phyloP scores from a whole-genome alignment of 192 early-diverging fungal species.

The Coemansia sp. region DNA sequence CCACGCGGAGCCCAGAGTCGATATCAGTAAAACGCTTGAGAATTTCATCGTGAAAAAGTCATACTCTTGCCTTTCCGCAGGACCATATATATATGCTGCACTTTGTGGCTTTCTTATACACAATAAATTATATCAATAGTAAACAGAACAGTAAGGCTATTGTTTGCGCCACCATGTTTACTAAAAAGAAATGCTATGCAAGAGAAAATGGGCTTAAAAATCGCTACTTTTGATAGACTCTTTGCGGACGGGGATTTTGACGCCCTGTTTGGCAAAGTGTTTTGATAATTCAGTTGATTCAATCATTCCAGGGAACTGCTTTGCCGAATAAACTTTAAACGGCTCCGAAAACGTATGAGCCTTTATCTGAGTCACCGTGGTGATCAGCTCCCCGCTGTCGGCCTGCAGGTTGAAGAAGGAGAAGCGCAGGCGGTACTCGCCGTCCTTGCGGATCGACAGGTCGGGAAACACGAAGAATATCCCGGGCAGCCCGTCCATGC shows the following conservation, averaged over 20 bases:
- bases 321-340: constrained; percentile 70
- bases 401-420: constrained; percentile 61
- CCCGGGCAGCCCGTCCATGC: constrained; percentile 59
- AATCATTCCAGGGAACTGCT: constrained; percentile 77
- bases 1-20: not conserved
- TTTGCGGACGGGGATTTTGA: constrained; percentile 75
- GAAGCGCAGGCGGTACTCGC: constrained; percentile 63
- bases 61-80: too few species aligned
- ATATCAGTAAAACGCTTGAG: too few species aligned
- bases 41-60: too few species aligned
- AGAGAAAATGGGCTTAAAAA: not conserved
- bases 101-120: too few species aligned
- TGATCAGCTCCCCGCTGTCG: constrained; percentile 47
- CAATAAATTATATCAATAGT: too few species aligned
- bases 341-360: constrained; percentile 60
- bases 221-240: constrained; percentile 49
- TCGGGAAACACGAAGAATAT: constrained; percentile 81
- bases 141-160: too few species aligned
- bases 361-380: constrained; percentile 55
- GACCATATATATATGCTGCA: too few species aligned
- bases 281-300: constrained; percentile 71
- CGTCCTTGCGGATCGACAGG: constrained; percentile 72
- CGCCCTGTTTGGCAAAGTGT: constrained; percentile 70
- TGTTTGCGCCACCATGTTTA: too few species aligned
- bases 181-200: not conserved